Evolutionary conservation across 2,329 filamentous ascomycete species (phyloP), one percentile per base, ranked within the genome.

Genomic region (Microsporum ferrugineum): DNA sequence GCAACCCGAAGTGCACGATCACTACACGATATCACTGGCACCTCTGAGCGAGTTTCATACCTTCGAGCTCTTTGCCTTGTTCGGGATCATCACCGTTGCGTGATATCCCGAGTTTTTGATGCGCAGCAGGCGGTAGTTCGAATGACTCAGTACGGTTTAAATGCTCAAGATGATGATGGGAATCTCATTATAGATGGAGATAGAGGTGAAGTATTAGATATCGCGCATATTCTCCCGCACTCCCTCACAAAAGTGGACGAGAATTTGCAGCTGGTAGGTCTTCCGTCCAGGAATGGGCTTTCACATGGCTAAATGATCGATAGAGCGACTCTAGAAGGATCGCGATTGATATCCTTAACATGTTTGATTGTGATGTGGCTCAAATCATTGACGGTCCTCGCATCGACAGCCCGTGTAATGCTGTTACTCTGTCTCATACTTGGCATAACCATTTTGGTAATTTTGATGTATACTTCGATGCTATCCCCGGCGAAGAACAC

Each of bases 391-490:
- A 76, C 38, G 73, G 75, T 41, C 59, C 61, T 34, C 67, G 75
- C 7, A 76, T 77, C 59, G 73, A 77, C 63, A 68, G 69, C 56
- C 72, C 73, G 29, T 63, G 66, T 29, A 78, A 79, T 64, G 74
- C 75, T 17, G 66, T 76, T 10, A 74, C 71, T 4, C 66, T 76
- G 38, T 68, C 67, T 7, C 58, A 49, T 38, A 23, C 51, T 5
- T 34, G 70, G 43, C 72, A 75, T 65, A 6, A 41, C 5, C 34
- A 59, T 2, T 75, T 77, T 66, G 68, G 71, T 8, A 43, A 45
- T 38, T 64, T 64, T 10, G 2, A 49, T 7, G 31, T 64, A 34
- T 60, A 55, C 55, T 63, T 63, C 47, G 58, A 63, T 8, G 33
- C 29, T 8, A 34, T 60, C 23, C 6, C 43, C 10, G 53, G 53